Percentiles rank a stretch among this genome's conserved stretches.
Conservation (phyloP, 176 grass and related monocot genomes). For the Aegilops bicornis region DNA sequence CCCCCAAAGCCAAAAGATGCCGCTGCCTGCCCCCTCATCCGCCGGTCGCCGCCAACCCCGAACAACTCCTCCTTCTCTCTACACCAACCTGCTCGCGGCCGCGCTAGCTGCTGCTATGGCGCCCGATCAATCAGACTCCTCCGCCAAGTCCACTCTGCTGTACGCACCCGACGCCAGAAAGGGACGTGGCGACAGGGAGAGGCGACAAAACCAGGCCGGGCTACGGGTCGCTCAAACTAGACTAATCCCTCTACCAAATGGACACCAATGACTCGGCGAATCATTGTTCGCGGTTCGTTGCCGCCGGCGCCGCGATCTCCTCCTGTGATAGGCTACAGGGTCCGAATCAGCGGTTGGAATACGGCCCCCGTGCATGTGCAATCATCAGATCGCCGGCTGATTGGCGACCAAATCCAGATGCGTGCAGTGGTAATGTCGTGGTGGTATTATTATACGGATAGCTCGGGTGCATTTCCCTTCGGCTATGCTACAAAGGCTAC, state of each 20-base stretch:
- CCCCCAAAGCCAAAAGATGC: not conserved
- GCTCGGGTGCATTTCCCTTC: constrained; percentile 8
- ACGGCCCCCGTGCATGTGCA: constrained; percentile 37
- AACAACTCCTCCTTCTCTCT: too few species aligned
- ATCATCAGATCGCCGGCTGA: constrained; percentile 20
- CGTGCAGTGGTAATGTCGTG: not conserved
- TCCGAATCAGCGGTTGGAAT: not conserved
- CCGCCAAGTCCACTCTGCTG: too few species aligned
- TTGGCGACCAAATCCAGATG: constrained; percentile 6
- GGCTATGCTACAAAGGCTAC: constrained; percentile 25
- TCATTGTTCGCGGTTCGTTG: not conserved
- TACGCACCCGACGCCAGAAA: not conserved
- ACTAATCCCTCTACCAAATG: not conserved
- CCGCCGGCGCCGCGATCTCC: not conserved
- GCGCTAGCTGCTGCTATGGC: too few species aligned
- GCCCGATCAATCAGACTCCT: too few species aligned
- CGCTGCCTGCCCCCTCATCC: not conserved
- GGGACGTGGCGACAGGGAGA: not conserved
- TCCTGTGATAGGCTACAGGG: too few species aligned
- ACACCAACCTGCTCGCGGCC: too few species aligned
- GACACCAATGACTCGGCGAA: not conserved
- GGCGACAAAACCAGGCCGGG: too few species aligned
- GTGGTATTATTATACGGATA: not conserved
- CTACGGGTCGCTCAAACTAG: not conserved
- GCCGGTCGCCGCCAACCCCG: too few species aligned